Evolutionary conservation across 805 yeast species (phyloP).

Genomic region (Candida sanyiensis): DNA sequence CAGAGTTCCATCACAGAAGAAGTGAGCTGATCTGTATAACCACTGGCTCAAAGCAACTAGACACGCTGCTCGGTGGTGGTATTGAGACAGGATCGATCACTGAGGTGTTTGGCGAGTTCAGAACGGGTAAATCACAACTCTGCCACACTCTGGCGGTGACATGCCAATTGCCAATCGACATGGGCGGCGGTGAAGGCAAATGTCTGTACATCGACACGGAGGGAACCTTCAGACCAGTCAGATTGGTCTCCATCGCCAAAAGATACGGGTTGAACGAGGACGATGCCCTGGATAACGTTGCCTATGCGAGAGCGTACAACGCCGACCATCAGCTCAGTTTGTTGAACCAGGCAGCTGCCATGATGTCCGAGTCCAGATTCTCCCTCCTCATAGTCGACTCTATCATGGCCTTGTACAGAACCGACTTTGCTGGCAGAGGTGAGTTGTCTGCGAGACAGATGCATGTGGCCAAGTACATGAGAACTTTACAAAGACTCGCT

Average conservation of each 20-base stretch:
- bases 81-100: conserved; percentile 96
- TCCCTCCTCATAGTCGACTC: conserved; percentile 92
- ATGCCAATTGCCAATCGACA: conserved; percentile 91
- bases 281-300: conserved; percentile 94
- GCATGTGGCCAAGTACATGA: conserved; percentile 89
- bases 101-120: conserved; percentile 93
- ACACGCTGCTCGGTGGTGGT: conserved; percentile 92
- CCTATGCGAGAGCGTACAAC: conserved; percentile 94
- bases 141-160: conserved; percentile 97
- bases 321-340: conserved; percentile 93
- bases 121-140: conserved; percentile 95
- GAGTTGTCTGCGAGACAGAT: conserved; percentile 92
- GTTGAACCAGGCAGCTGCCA: conserved; percentile 82
- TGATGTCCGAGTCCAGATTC: conserved; percentile 95
- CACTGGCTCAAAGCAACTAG: conserved; percentile 92
- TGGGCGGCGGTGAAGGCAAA: conserved; percentile 99
- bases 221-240: conserved; percentile 91
- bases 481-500: conserved; percentile 86
- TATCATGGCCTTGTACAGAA: conserved; percentile 92
- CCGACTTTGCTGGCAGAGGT: conserved; percentile 93
- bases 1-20: conserved; percentile 86
- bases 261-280: conserved; percentile 88
- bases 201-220: conserved; percentile 95
- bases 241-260: conserved; percentile 84
- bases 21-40: conserved; percentile 88